Percentiles rank a stretch among this genome's conserved stretches.
These are phyloP conservation scores for Annulohypoxylon moriforme DNA, from an alignment of 495 filamentous ascomycete genomes.

Conservation along the genomic window DNA sequence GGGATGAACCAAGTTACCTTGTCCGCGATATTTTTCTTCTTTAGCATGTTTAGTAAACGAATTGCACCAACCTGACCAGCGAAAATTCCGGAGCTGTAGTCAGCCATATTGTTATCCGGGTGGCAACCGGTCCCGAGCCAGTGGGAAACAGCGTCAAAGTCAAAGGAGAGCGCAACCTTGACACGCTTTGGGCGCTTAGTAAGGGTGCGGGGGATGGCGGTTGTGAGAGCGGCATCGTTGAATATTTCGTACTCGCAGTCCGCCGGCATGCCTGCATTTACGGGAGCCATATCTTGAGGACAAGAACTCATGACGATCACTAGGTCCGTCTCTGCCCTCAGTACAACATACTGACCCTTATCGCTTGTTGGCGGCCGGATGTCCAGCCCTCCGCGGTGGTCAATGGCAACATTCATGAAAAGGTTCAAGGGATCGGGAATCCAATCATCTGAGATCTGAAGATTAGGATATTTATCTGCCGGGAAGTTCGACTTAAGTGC, in stretches of 20 bases:
- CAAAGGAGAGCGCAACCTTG: not conserved
- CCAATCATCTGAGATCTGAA: not conserved
- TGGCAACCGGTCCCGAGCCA: not conserved
- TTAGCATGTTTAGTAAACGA: not conserved
- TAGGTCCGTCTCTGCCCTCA: not conserved
- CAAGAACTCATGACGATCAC: not conserved
- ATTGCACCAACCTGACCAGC: not conserved
- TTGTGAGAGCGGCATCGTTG: not conserved
- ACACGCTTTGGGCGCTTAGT: not conserved
- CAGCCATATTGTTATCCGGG: not conserved
- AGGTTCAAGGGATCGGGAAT: not conserved
- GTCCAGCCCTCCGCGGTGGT: not conserved
- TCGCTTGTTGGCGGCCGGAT: not conserved
- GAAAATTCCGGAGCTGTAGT: not conserved
- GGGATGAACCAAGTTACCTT: not conserved
- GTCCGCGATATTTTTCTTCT: not conserved
- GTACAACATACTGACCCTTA: not conserved
- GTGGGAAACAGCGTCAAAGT: not conserved
- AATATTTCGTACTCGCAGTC: not conserved
- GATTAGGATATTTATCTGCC: not conserved
- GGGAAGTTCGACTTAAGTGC: not conserved
- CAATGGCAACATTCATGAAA: not conserved
- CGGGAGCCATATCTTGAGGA: not conserved
- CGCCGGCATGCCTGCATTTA: not conserved
- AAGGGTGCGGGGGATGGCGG: not conserved